Evolutionary conservation across 2,329 filamentous ascomycete genomes (phyloP).

Genomic region (Chalaropsis thielavioides): DNA sequence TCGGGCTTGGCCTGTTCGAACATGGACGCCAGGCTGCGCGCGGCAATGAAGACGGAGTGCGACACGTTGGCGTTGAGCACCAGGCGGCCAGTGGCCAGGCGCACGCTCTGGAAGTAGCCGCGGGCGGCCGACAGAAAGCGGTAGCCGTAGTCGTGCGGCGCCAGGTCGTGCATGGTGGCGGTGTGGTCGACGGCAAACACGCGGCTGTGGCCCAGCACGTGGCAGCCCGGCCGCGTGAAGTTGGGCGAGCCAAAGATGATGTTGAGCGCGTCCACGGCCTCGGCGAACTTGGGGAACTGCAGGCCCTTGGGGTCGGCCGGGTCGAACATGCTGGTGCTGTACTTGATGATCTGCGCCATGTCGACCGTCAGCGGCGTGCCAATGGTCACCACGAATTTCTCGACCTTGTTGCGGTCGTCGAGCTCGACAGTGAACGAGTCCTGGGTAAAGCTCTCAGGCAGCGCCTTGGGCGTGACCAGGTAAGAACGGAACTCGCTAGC

Average conservation of each 20-base stretch:
- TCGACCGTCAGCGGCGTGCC: constrained; percentile 24
- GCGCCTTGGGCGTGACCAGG: constrained; percentile 22
- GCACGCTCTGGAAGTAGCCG: constrained; percentile 42
- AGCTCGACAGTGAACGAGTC: constrained; percentile 10
- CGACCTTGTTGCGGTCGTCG: constrained; percentile 24
- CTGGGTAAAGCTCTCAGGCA: constrained; percentile 3
- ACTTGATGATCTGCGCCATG: constrained; percentile 31
- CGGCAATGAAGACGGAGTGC: constrained; percentile 34
- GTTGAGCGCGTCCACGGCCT: constrained; percentile 37
- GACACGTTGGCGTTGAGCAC: constrained; percentile 43
- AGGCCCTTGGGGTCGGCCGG: constrained; percentile 21
- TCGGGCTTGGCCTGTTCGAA: constrained; percentile 26
- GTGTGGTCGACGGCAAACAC: constrained; percentile 30
- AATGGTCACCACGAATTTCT: constrained; percentile 30
- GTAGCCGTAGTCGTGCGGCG: constrained; percentile 22
- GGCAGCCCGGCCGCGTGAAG: constrained; percentile 26
- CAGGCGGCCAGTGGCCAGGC: constrained; percentile 38
- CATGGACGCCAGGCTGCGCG: constrained; percentile 17
- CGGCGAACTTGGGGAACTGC: constrained; percentile 35
- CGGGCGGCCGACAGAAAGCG: constrained; percentile 27
- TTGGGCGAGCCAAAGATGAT: constrained; percentile 35
- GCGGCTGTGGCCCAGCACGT: constrained; percentile 33
- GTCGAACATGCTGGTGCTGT: constrained; percentile 31
- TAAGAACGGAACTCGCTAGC: constrained; percentile 40
- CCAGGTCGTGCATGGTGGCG: constrained; percentile 10